A percentile compares a stretch with the other conserved stretches of the same genome.
These are phyloP conservation scores for Botrytis aclada DNA, from an alignment of 2,329 filamentous ascomycete species.

Conservation along the genomic window DNA sequence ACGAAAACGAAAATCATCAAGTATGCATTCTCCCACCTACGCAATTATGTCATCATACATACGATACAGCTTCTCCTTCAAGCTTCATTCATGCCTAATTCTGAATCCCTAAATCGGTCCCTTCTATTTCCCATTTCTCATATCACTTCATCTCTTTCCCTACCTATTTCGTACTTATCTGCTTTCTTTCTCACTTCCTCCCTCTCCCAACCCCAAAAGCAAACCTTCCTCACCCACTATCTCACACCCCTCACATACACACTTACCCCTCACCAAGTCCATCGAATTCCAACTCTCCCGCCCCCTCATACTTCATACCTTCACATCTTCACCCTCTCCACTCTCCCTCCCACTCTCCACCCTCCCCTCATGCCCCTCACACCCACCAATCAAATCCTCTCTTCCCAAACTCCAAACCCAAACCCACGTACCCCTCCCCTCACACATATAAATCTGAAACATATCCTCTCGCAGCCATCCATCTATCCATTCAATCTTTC, in stretches of 20 bases:
- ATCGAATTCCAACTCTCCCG: background rate
- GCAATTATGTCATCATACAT: background rate
- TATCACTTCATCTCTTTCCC: background rate
- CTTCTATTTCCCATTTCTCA: background rate
- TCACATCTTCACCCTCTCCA: background rate
- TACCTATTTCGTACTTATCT: background rate
- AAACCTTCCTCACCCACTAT: background rate
- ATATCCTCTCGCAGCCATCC: background rate
- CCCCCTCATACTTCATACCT: background rate
- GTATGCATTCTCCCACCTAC: background rate
- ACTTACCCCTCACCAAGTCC: background rate
- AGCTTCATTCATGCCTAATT: background rate
- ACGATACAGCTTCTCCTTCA: too few relatives aligned
- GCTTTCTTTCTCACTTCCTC: background rate
- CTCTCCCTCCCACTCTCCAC: background rate
- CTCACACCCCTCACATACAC: background rate
- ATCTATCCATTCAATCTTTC: background rate
- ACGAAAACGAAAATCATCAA: background rate
- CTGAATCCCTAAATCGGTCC: accelerated
- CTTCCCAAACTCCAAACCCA: background rate
- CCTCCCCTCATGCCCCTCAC: background rate
- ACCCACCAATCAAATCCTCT: background rate
- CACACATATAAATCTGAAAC: background rate
- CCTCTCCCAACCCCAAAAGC: background rate
- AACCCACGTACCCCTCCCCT: background rate